phyloP scores from a whole-genome alignment of 2,329 filamentous ascomycete species.

The Aureobasidium pullulans region DNA sequence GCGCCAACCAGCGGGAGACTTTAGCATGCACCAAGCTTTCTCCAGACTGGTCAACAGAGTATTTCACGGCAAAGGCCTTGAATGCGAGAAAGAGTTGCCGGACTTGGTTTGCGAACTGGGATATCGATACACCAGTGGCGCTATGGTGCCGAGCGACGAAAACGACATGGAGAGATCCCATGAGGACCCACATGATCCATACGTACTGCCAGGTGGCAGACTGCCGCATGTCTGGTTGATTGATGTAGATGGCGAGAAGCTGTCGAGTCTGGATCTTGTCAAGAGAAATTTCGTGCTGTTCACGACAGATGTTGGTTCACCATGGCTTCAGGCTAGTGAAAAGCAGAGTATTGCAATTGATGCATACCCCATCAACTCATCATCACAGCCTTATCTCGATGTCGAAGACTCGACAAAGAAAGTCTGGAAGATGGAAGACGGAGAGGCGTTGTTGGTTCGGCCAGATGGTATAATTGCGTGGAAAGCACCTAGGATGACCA shows the following conservation, averaged over 20 bases:
- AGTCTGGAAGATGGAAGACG: neutral
- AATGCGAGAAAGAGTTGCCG: conserved; percentile 6
- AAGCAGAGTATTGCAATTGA: neutral
- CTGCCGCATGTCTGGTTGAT: neutral
- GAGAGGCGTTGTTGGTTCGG: neutral
- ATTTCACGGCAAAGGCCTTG: neutral
- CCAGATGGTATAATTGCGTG: neutral
- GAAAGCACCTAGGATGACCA: neutral
- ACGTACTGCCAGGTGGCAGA: neutral
- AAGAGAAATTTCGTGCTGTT: conserved; percentile 3
- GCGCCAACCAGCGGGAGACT: neutral
- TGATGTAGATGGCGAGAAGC: neutral
- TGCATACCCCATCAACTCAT: neutral
- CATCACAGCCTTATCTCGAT: neutral
- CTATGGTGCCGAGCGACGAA: neutral
- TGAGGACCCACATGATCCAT: neutral
- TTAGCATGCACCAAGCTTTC: conserved; percentile 10
- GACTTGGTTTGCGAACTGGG: conserved; percentile 12
- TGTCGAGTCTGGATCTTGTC: conserved; percentile 6
- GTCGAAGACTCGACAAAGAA: neutral
- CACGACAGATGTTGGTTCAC: neutral
- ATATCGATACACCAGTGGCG: neutral
- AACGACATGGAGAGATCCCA: neutral
- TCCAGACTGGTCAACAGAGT: conserved; percentile 8
- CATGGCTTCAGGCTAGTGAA: neutral